Evolutionary conservation across 1,139 yeast genomes (phyloP).

Genomic region (Insectozyma bohioensis): DNA sequence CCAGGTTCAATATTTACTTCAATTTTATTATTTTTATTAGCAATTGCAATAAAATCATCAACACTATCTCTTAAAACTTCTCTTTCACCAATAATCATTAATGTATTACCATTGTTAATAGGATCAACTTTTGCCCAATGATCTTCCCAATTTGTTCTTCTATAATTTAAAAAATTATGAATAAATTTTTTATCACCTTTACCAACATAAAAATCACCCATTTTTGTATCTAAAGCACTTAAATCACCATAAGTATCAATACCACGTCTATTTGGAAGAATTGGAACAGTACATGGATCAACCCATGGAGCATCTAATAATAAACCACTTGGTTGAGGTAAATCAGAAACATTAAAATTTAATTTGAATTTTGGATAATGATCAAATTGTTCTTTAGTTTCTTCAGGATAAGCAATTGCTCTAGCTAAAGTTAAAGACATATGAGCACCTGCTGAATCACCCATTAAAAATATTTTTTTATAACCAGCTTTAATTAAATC

Average conservation of each 20-base stretch:
- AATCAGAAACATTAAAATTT: conserved; percentile 9
- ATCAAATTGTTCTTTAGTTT: conserved; percentile 21
- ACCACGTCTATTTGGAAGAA: conserved; percentile 21
- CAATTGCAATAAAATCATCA: conserved; percentile 19
- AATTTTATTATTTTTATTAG: conserved; percentile 21
- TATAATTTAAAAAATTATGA: conserved; percentile 18
- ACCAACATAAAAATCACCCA: conserved; percentile 33
- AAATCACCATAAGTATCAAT: conserved; percentile 31
- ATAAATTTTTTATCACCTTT: conserved; percentile 18
- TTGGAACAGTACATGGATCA: conserved; percentile 17
- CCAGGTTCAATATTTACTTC: conserved; percentile 27
- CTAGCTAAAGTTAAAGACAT: conserved; percentile 34
- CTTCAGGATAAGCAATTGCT: conserved; percentile 33
- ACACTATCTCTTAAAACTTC: conserved; percentile 36
- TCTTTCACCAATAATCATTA: conserved; percentile 38
- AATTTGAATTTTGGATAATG: conserved; percentile 22
- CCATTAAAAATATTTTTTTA: conserved; percentile 34
- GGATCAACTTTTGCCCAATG: conserved; percentile 34
- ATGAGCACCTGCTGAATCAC: conserved; percentile 53
- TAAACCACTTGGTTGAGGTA: conserved; percentile 31
- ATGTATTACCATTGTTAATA: conserved; percentile 25
- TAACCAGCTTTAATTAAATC: conserved; percentile 29
- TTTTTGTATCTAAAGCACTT: conserved; percentile 25
- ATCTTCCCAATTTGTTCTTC: conserved; percentile 22
- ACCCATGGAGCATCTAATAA: conserved; percentile 48